A percentile compares a stretch with the other conserved stretches of the same genome.
These are phyloP conservation scores for Hordeum vulgare DNA, from an alignment of 176 grass and related monocot species.

Conservation along the genomic window DNA sequence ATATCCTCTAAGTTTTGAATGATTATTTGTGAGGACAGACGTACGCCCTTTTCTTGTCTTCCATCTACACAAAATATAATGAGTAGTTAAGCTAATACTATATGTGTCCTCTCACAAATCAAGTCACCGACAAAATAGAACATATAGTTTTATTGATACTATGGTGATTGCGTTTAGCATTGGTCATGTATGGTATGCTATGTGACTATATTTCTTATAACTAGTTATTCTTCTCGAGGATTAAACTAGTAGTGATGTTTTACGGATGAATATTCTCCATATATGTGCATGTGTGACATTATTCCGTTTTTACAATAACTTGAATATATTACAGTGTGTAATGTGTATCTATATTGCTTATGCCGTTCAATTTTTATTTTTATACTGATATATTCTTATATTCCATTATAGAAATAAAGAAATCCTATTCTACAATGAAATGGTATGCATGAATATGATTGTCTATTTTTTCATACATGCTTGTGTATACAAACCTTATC, in stretches of 20 bases:
- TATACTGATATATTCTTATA: no score
- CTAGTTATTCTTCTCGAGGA: no score
- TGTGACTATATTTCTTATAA: neutral
- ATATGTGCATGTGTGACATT: neutral
- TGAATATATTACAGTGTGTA: neutral
- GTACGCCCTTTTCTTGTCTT: neutral
- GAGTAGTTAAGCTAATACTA: neutral
- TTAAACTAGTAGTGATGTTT: neutral
- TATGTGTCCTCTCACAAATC: neutral
- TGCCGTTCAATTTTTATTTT: no score
- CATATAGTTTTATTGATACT: neutral
- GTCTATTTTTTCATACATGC: neutral
- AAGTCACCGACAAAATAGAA: neutral
- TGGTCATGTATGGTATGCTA: neutral
- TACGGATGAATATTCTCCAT: neutral
- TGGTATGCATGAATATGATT: no score
- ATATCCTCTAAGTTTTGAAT: neutral
- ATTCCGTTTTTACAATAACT: neutral
- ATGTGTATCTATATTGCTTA: neutral
- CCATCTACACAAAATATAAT: neutral
- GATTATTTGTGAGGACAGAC: neutral
- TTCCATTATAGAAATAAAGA: no score
- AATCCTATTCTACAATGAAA: no score
- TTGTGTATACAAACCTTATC: neutral
- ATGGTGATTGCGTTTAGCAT: neutral